Evolutionary conservation across 2,329 filamentous ascomycete species (phyloP).

Genomic region (Xylariaceae sp.): DNA sequence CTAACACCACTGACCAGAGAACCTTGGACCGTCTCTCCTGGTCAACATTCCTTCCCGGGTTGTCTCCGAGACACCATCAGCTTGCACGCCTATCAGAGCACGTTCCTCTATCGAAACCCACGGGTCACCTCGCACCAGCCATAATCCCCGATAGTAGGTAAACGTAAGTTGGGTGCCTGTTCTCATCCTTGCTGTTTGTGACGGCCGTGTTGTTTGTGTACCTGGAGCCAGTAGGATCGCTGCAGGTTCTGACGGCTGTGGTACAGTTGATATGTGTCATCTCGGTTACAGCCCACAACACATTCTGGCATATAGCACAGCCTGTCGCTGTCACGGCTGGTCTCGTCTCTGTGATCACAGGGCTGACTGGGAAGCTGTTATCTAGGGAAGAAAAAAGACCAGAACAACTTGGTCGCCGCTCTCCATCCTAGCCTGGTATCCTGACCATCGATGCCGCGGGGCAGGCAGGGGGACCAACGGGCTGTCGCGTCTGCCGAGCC

Average conservation of each 20-base stretch:
- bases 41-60: constrained; percentile 7
- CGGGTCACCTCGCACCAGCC: no score
- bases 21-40: constrained; percentile 8
- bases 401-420: constrained; percentile 13
- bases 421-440: constrained; percentile 14
- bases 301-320: background rate
- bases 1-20: no score
- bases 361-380: constrained; percentile 26
- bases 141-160: background rate
- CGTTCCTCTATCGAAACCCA: background rate
- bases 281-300: constrained; percentile 16
- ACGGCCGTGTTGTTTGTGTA: constrained; percentile 6
- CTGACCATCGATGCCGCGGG: constrained; percentile 25
- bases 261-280: constrained; percentile 24
- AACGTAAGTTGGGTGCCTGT: background rate
- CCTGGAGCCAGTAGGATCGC: constrained; percentile 11
- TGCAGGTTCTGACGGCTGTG: constrained; percentile 7
- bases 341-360: constrained; percentile 19
- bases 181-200: constrained; percentile 3
- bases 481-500: constrained; percentile 23
- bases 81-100: constrained; percentile 2
- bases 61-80: constrained; percentile 13
- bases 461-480: constrained; percentile 25
- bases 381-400: constrained; percentile 17
- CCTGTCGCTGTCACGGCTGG: constrained; percentile 16